Evolutionary conservation across 2,329 filamentous ascomycete species (phyloP), one percentile per base, ranked within the genome.

Genomic region (Cladosporium sp.): DNA sequence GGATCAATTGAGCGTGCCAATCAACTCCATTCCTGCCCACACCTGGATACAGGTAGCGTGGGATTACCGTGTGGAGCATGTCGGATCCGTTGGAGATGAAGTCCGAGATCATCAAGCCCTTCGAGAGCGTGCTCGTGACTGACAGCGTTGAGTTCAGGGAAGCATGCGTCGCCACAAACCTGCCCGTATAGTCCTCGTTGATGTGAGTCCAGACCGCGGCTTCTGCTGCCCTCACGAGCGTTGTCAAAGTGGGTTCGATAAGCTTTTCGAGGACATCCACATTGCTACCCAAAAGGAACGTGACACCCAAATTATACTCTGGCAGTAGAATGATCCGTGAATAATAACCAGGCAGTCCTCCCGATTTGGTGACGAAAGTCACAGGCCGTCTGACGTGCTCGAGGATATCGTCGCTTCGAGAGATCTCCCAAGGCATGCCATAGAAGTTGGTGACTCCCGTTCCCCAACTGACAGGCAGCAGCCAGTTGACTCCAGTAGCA

Each of bases 391-490:
- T 60, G 9, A 65, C 72, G 13, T 66, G 54, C 7, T 57, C 46
- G 1, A 76, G 61, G 13, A 74, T 66, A 4, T 63, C 63, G 37
- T 72, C 66, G 2, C 69, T 72, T 0, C 72, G 69, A 40, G 71
- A 71, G 0, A 74, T 76, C 58, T 77, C 74, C 70, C 73, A 77
- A 0, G 74, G 74, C 63, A 73, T 72, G 3, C 74, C 74, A 52
- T 75, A 76, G 53, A 72, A 74, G 0, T 63, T 68, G 22, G 69
- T 56, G 11, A 70, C 46, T 0, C 70, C 70, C 2, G 61, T 63
- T 0, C 64, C 56, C 37, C 66, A 70, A 3, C 70, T 73, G 1
- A 63, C 66, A 0, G 73, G 72, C 38, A 72, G 55, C 9, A 74
- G 55, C 74, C 74, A 77, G 52, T 76, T 76, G 7, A 72, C 41